A percentile compares a stretch with the other conserved stretches of the same genome.
phyloP scores from a whole-genome alignment of 139 green algal species.

The Picochlorum sp. region DNA sequence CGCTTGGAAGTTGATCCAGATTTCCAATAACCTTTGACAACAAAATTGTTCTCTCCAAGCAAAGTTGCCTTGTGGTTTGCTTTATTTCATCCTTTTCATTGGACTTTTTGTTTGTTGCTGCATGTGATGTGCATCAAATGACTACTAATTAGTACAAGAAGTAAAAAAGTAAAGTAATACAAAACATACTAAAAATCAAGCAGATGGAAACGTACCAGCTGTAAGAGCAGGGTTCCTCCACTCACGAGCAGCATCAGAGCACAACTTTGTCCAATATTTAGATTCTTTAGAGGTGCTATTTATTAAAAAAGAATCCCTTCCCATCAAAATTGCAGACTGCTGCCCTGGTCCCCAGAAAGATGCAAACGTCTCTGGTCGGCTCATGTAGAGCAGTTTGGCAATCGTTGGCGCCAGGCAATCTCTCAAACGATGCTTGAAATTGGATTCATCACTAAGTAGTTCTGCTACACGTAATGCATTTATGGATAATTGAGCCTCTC shows the following conservation, averaged over 20 bases:
- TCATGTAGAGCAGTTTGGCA: constrained; percentile 5
- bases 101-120: background rate
- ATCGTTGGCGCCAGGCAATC: constrained; percentile 4
- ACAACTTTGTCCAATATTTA: no score
- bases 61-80: constrained; percentile 1
- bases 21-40: constrained; percentile 29
- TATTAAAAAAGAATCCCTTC: background rate
- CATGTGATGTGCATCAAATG: no score
- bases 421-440: constrained; percentile 16
- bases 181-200: no score
- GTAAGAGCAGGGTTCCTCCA: no score
- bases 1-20: no score
- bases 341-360: constrained; percentile 7
- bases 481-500: constrained; percentile 24
- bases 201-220: no score
- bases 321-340: background rate
- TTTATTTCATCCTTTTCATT: constrained; percentile 5
- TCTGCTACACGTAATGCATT: constrained; percentile 25
- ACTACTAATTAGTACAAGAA: no score
- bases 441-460: constrained; percentile 29
- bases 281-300: no score
- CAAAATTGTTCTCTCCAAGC: constrained; percentile 19
- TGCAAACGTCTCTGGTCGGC: background rate
- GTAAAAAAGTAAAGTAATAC: no score
- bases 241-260: no score